Evolutionary conservation across 495 filamentous ascomycete genomes (phyloP), one percentile per base, ranked within the genome.

Genomic region (Pyrenopolyporus hunteri): DNA sequence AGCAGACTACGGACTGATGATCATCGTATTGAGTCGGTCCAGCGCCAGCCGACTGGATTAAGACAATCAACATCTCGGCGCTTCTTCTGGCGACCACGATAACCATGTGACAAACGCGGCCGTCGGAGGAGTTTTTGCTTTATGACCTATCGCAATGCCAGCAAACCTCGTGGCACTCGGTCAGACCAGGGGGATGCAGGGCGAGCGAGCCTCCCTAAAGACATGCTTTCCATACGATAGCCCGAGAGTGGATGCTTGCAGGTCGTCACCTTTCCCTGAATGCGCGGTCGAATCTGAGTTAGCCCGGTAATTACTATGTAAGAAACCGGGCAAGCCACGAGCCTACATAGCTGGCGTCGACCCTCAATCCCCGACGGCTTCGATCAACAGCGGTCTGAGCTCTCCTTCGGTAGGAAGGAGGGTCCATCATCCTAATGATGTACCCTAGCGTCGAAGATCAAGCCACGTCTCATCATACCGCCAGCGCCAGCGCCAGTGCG

Each of bases 401-500:
- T 57, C 46, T 55, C 14, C 29, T 10, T 33, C 16, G 28, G 16
- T 45, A 31, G 28, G 39, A 49, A 32, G 19, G 22, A 29, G 36
- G 43, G 13, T 32, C 49, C 55, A 55, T 45, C 45, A 26, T 53
- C 31, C 40, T 42, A 36, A 33, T 53, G 49, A 65, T 65, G 49
- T 60, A 56, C 55, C n/a, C 44, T 52, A 31, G 63, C 57, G 22
- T 64, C 45, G 39, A 65, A 47, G 50, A 53, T 45, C 61, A 53
- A 66, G 63, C 63, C 63, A 66, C 63, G 63, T 66, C 63, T 66
- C 57, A 66, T 42, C 57, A 57, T 60, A 51, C 57, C 51, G 63
- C 49, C n/a, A n/a, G n/a, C n/a, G n/a, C n/a, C n/a, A n/a, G n/a
- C n/a, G n/a, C 50, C 36, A 60, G 22, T 22, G 17, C 37, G 23